Evolutionary conservation across 2,329 filamentous ascomycete species (phyloP).

Genomic region (Colletotrichum tabaci): DNA sequence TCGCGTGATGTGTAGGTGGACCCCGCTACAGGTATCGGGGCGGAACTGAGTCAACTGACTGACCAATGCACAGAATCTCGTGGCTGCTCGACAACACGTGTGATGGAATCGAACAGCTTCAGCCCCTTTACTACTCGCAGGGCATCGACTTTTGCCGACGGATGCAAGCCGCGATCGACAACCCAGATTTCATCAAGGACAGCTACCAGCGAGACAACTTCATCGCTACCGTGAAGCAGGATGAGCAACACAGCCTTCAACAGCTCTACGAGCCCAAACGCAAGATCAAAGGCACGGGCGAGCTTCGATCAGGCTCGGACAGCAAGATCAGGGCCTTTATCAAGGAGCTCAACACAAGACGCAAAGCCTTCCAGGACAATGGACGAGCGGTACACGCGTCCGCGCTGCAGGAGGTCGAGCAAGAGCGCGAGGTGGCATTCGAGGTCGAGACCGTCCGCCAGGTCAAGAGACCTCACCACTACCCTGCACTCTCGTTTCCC

Average conservation of each 20-base stretch:
- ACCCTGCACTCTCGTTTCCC: constrained; percentile 57
- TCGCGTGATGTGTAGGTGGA: constrained; percentile 62
- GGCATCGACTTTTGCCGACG: constrained; percentile 73
- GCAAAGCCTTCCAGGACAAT: constrained; percentile 50
- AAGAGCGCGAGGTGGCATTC: constrained; percentile 72
- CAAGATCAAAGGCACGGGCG: constrained; percentile 45
- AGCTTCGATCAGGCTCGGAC: constrained; percentile 27
- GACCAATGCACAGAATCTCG: constrained; percentile 38
- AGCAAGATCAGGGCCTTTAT: constrained; percentile 46
- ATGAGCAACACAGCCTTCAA: constrained; percentile 70
- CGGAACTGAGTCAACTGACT: background rate
- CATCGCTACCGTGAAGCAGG: constrained; percentile 61
- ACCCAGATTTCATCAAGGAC: constrained; percentile 59
- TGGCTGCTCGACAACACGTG: constrained; percentile 79
- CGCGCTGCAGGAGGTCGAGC: constrained; percentile 72
- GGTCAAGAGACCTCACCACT: constrained; percentile 61
- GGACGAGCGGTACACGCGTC: constrained; percentile 63
- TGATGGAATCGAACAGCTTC: constrained; percentile 69
- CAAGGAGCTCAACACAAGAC: constrained; percentile 52
- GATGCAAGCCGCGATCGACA: constrained; percentile 61
- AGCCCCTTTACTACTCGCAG: constrained; percentile 72
- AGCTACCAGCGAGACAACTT: constrained; percentile 51
- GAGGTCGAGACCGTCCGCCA: constrained; percentile 72
- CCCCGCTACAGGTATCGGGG: background rate
- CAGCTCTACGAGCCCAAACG: constrained; percentile 66